Base-by-base conservation (phyloP, 192 early-diverging fungal species). In the Coemansia umbellata region DNA sequence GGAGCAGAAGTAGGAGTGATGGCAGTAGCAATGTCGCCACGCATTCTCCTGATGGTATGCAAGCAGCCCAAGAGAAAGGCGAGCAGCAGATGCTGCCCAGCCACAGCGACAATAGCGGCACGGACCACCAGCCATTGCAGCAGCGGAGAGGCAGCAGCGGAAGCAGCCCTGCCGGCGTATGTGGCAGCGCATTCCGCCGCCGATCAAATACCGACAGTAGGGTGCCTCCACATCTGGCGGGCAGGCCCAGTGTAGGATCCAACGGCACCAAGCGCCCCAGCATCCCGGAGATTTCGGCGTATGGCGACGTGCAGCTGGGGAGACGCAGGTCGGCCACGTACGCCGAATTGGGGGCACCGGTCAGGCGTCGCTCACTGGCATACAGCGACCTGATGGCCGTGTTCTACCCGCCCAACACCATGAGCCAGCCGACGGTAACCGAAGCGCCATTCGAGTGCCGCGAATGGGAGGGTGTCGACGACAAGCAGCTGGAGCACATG, bases 311-410 rank as follows among this genome's bases (percentile, higher is more conserved):
- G 4, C 47, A 33, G 21, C 23, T 56, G 8, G 32, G 18, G 1
- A 40, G 58, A 17, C 59, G 64, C 14, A 37, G 21, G 47, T 67
- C 71, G 15, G 45, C 42, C 14, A 67, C 59, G 9, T 66, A 59
- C 17, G 64, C 55, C 8, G 71, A 74, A 31, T 50, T 56, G 8
- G 58, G 49, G 15, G 28, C 45, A 27, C 18, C 51, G 9, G 68
- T 26, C 11, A 26, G 69, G 27, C 62, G 69, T n/a, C 62, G 62
- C 33, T 66, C 63, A 8, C 62, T 73, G 42, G 69, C 69, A 19
- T 58, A 69, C 35, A 44, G 66, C 0, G 73, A 76, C 36, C 61
- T 76, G 30, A 76, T 76, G 73, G 73, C 73, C 0, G 73, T 76
- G 30, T 76, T 76, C 31, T 76, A 76, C 31, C 73, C 73, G 53